phyloP scores from a whole-genome alignment of 1,139 yeast species.

The Blastobotrys buckinghamii region DNA sequence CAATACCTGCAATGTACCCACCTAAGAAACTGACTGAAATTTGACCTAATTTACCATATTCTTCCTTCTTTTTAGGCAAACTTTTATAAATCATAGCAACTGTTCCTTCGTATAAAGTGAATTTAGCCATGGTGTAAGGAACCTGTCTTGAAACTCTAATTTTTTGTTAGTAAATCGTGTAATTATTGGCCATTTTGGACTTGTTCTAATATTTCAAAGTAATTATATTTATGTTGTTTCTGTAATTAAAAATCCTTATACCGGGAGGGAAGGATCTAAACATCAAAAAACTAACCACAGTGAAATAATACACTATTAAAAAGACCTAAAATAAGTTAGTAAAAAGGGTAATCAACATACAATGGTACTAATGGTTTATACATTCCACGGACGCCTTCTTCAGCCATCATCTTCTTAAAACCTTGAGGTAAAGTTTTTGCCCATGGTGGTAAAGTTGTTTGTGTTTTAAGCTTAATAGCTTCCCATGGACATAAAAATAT shows the following conservation, averaged over 20 bases:
- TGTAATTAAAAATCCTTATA: no score
- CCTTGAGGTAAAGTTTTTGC: conserved; percentile 61
- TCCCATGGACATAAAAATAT: conserved; percentile 86
- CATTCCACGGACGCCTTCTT: conserved; percentile 67
- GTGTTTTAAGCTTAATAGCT: conserved; percentile 87
- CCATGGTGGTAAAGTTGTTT: conserved; percentile 83
- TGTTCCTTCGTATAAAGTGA: conserved; percentile 85
- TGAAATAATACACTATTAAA: no score
- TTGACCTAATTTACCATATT: conserved; percentile 58
- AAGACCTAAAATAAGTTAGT: no score
- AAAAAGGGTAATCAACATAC: no score
- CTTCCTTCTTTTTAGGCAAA: conserved; percentile 35
- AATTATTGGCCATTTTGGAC: no score
- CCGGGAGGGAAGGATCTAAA: no score
- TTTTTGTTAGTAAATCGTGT: no score
- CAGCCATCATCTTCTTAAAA: conserved; percentile 54
- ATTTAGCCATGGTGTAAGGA: conserved; percentile 95
- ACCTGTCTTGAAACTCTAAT: conserved; percentile 92
- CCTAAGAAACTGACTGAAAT: conserved; percentile 87
- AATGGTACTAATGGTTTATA: conserved; percentile 65
- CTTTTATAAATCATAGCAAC: conserved; percentile 41
- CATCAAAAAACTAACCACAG: no score
- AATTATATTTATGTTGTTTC: no score
- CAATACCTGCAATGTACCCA: conserved; percentile 94
- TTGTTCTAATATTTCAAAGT: no score